Evolutionary conservation across 768 basidiomycete species (phyloP).

Genomic region (Podaxis sp.): DNA sequence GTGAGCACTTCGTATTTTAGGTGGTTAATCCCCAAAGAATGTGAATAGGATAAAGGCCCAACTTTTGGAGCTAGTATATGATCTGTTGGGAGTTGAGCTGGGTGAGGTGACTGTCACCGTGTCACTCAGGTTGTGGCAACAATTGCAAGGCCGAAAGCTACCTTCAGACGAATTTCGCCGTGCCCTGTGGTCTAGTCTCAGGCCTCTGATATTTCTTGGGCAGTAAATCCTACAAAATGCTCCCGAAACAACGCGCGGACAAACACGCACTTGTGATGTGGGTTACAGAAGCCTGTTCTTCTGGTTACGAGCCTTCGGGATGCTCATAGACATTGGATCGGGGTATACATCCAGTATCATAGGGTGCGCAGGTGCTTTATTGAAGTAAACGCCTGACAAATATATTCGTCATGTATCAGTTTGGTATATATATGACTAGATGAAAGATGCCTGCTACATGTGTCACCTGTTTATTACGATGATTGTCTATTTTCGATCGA

Average conservation of each 20-base stretch:
- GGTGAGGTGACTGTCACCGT: slow-evolving; percentile 13
- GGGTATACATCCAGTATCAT: not conserved
- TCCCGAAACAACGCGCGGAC: no score
- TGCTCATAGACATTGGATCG: not conserved
- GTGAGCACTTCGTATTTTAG: not conserved
- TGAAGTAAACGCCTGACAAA: not conserved
- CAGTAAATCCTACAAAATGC: not conserved
- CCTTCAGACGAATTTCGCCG: not conserved
- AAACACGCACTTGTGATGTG: not conserved
- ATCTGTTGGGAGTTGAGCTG: slow-evolving; percentile 1
- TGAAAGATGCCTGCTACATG: not conserved
- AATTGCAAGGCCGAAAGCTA: not conserved
- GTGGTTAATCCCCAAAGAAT: not conserved
- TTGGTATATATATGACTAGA: not conserved
- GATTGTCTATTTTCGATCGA: slow-evolving; percentile 11
- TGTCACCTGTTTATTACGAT: slow-evolving; percentile 6
- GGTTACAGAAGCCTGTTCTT: not conserved
- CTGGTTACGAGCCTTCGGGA: not conserved
- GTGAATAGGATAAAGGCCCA: slow-evolving; percentile 1
- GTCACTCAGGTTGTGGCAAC: not conserved
- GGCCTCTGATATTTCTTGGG: not conserved
- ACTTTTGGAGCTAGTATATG: not conserved
- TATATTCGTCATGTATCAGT: not conserved
- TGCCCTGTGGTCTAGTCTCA: not conserved
- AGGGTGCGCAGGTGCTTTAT: not conserved